Evolutionary conservation across 345 rosid species (phyloP).

Genomic region (Dovyalis caffra): DNA sequence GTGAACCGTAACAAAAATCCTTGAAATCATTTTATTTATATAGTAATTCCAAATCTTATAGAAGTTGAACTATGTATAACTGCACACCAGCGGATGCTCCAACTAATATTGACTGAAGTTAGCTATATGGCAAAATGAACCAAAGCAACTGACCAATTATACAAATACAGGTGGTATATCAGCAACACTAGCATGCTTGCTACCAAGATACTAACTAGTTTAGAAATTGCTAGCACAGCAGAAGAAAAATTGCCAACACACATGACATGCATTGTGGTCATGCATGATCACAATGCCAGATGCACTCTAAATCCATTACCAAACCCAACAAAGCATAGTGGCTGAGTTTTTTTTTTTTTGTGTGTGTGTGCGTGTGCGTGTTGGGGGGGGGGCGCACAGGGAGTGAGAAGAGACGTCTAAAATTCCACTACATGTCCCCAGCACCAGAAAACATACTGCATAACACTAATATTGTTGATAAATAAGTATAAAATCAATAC

Average conservation of each 20-base stretch:
- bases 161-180: not conserved
- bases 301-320: not conserved
- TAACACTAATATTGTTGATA: not conserved
- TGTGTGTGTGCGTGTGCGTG: too few species aligned
- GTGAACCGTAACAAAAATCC: not conserved
- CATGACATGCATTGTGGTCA: too few species aligned
- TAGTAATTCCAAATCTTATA: not conserved
- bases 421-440: not conserved
- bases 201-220: not conserved
- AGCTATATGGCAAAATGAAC: not conserved
- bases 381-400: not conserved
- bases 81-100: not conserved
- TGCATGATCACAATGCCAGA: not conserved
- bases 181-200: not conserved
- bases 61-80: not conserved
- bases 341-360: too few species aligned
- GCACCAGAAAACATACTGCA: conserved; percentile 1
- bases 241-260: not conserved
- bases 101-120: not conserved
- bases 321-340: not conserved
- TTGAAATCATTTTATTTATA: not conserved
- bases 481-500: not conserved
- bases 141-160: not conserved
- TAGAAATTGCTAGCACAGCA: conserved; percentile 9
- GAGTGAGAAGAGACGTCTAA: not conserved